Evolutionary conservation across 352 stramenopile species (phyloP).

Genomic region (Globisporangium middletonii): DNA sequence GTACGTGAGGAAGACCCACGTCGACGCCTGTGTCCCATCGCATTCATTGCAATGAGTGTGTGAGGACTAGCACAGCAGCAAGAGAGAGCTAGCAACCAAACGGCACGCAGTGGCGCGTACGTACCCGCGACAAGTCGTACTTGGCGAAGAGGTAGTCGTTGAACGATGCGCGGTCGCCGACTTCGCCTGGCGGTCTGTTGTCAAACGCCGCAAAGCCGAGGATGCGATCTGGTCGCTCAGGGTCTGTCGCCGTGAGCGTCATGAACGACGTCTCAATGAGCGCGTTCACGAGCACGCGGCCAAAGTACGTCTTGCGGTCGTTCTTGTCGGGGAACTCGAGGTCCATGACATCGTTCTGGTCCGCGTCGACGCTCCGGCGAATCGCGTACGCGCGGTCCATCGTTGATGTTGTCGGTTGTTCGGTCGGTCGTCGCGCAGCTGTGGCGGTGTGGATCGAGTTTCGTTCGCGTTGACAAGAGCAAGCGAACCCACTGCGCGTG

Average conservation of each 20-base stretch:
- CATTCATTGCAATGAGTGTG: neutral
- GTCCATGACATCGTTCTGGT: conserved; percentile 55
- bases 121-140: conserved; percentile 46
- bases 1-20: conserved; percentile 50
- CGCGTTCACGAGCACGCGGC: conserved; percentile 35
- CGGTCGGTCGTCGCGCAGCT: neutral
- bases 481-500: no score
- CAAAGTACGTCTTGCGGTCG: conserved; percentile 59
- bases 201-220: conserved; percentile 67
- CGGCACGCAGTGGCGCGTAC: conserved; percentile 16
- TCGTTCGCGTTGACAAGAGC: no score
- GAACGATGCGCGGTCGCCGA: conserved; percentile 29
- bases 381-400: conserved; percentile 39
- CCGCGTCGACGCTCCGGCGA: conserved; percentile 49
- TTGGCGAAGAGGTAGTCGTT: conserved; percentile 38
- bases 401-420: neutral
- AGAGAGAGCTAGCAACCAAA: no score
- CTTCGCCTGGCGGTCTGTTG: conserved; percentile 35
- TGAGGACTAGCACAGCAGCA: neutral
- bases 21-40: conserved; percentile 17
- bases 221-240: conserved; percentile 35
- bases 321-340: conserved; percentile 54
- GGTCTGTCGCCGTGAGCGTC: conserved; percentile 55
- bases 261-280: conserved; percentile 75
- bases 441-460: neutral